These are phyloP conservation scores for Dactylonectria macrodidyma DNA, from an alignment of 2,329 filamentous ascomycete species.

Conservation along the genomic window DNA sequence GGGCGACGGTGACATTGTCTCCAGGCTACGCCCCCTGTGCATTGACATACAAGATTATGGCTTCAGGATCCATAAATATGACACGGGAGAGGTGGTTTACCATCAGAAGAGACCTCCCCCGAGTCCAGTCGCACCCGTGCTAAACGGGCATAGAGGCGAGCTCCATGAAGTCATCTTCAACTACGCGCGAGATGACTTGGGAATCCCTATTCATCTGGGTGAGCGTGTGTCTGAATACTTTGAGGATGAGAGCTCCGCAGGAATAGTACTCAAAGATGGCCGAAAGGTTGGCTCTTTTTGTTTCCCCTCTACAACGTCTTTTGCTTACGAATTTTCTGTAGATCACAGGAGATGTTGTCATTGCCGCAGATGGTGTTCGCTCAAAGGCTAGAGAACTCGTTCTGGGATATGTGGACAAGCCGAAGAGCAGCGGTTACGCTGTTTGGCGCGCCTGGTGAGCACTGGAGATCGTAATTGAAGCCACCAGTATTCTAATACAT, in stretches of 20 bases:
- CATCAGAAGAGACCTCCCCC: constrained; percentile 62
- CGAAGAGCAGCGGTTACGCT: constrained; percentile 61
- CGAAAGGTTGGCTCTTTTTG: not conserved
- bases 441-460: constrained; percentile 69
- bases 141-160: constrained; percentile 74
- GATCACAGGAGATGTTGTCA: constrained; percentile 64
- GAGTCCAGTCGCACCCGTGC: constrained; percentile 44
- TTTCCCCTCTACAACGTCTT: not conserved
- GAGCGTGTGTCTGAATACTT: constrained; percentile 67
- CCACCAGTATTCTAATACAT: not conserved
- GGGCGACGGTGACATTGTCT: constrained; percentile 61
- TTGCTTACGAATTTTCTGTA: constrained; percentile 11
- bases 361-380: constrained; percentile 70
- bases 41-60: constrained; percentile 59
- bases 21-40: constrained; percentile 39
- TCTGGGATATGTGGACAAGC: constrained; percentile 27
- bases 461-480: rapidly evolving
- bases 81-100: constrained; percentile 71
- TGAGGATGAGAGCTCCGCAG: constrained; percentile 55
- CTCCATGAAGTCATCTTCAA: constrained; percentile 72
- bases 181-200: constrained; percentile 66
- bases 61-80: constrained; percentile 75
- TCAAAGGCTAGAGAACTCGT: constrained; percentile 45
- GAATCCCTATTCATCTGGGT: constrained; percentile 69
- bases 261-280: constrained; percentile 17